A percentile compares a stretch with the other conserved stretches of the same genome.
phyloP scores from a whole-genome alignment of 208 protist genomes.

The Strigomonas culicis region DNA sequence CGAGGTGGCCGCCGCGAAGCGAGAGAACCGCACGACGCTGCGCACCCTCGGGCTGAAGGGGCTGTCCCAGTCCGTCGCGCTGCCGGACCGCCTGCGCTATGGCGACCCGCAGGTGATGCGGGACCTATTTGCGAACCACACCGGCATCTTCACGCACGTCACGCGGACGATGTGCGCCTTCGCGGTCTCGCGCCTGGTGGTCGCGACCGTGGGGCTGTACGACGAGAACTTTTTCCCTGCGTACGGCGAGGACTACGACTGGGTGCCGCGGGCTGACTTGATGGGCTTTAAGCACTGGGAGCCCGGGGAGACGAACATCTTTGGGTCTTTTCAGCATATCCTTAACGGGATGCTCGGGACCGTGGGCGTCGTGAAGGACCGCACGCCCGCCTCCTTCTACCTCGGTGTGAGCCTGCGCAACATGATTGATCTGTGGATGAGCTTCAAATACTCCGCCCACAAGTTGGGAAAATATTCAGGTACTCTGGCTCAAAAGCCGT shows the following conservation, averaged over 20 bases:
- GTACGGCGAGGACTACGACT: slow-evolving; percentile 55
- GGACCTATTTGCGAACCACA: slow-evolving; percentile 16
- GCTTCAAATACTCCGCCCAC: no score
- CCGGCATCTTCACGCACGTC: slow-evolving; percentile 25
- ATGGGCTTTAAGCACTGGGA: slow-evolving; percentile 25
- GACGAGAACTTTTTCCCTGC: slow-evolving; percentile 61
- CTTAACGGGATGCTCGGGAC: not conserved
- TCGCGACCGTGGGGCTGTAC: slow-evolving; percentile 39
- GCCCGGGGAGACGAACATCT: slow-evolving; percentile 17
- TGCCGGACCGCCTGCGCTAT: slow-evolving; percentile 40
- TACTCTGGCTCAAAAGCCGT: not conserved
- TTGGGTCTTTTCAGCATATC: slow-evolving; percentile 19
- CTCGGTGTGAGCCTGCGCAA: no score
- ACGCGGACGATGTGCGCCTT: slow-evolving; percentile 24
- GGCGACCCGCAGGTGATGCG: slow-evolving; percentile 18
- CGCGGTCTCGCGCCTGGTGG: slow-evolving; percentile 29
- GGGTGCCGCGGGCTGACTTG: slow-evolving; percentile 14
- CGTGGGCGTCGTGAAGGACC: slow-evolving; percentile 14
- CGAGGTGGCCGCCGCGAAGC: slow-evolving; percentile 2
- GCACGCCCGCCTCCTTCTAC: slow-evolving; percentile 1
- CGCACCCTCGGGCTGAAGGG: slow-evolving; percentile 9
- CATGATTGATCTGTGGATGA: no score
- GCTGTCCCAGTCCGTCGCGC: slow-evolving; percentile 22
- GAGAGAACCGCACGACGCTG: slow-evolving; percentile 13
- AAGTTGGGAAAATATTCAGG: slow-evolving; percentile 12